Base-by-base conservation (phyloP, 2,329 filamentous ascomycete species). In the Thielaviopsis euricoi region DNA sequence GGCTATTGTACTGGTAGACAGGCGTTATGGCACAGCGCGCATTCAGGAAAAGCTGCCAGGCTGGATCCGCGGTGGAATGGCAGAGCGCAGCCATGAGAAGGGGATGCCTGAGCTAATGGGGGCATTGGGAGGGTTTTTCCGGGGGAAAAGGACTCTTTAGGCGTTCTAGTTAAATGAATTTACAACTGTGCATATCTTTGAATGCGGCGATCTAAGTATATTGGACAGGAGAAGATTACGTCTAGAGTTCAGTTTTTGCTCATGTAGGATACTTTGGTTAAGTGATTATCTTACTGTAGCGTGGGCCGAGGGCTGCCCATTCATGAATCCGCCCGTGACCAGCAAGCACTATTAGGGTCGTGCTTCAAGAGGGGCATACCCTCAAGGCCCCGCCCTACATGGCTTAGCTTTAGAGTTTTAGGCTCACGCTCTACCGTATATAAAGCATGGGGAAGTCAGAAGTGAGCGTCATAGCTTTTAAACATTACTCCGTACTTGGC, bases 1-100 rank as follows among this genome's bases (percentile, higher is more conserved):
- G 4, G 83, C 86, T 17, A 96, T 98, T 62, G 71, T 96, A 58
- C 77, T 98, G 66, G 74, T 93, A 37, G 93, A 98, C 70, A 76
- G 79, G 62, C 76, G 93, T 55, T 98, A 93, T 70, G 79, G 76
- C n/a, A 81, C 78, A 26, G 75, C 81, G 53, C 78, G 86, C 57
- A 89, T 97, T 61, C 79, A 80, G 64, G 72, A 70, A 23, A 97
- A 96, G 71, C 70, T 98, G 63, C 93, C 93, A 0, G 83, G 79
- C 1, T 98, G 93, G 93, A 97, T 98, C 65, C 78, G 78, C 63
- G 80, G 77, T 12, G 88, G 86, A 40, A 70, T 95, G 68, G 70
- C 74, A 55, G 64, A 67, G 58, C 73, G 71, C 17, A 71, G 76
- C 63, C 71, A 78, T 65, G 69, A 73, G 33, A 74, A 72, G 62